Conservation (phyloP, 495 filamentous ascomycete genomes). For the Penicillium silybi region DNA sequence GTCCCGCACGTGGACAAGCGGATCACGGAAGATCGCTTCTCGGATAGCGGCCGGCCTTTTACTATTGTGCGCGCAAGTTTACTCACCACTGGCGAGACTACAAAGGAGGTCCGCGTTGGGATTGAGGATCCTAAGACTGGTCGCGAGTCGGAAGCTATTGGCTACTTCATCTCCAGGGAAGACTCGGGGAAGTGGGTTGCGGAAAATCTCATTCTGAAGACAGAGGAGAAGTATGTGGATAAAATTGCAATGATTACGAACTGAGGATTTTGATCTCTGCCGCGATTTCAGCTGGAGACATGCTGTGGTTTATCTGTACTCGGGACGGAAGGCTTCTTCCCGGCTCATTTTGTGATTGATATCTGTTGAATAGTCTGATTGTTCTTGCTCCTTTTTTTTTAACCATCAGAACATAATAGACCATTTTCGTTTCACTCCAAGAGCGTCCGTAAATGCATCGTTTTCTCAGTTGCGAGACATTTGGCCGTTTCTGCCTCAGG, state of each 20-base stretch:
- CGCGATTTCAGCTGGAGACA: not conserved
- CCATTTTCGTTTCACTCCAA: not conserved
- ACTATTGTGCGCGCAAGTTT: constrained; percentile 47
- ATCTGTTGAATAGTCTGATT: not conserved
- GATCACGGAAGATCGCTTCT: constrained; percentile 50
- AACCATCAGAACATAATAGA: not conserved
- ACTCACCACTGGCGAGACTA: constrained; percentile 31
- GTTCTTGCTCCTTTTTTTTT: not conserved
- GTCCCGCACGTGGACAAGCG: constrained; percentile 57
- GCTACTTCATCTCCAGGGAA: constrained; percentile 37
- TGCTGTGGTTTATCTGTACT: not conserved
- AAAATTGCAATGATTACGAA: constrained; percentile 18
- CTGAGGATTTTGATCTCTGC: not conserved
- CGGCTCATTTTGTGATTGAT: not conserved
- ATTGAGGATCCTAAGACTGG: constrained; percentile 38
- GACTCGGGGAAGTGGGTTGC: constrained; percentile 16
- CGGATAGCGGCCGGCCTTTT: constrained; percentile 26
- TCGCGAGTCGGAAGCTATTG: constrained; percentile 35
- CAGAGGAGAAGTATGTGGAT: constrained; percentile 11
- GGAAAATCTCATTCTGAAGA: constrained; percentile 10
- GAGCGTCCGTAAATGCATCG: no score
- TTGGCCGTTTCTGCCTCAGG: constrained; percentile 10
- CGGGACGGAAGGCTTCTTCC: not conserved
- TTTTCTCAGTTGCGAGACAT: not conserved
- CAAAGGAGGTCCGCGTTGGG: constrained; percentile 32